These are phyloP conservation scores for Akanthomyces uredinophilus DNA, from an alignment of 2,329 filamentous ascomycete genomes.

Conservation along the genomic window DNA sequence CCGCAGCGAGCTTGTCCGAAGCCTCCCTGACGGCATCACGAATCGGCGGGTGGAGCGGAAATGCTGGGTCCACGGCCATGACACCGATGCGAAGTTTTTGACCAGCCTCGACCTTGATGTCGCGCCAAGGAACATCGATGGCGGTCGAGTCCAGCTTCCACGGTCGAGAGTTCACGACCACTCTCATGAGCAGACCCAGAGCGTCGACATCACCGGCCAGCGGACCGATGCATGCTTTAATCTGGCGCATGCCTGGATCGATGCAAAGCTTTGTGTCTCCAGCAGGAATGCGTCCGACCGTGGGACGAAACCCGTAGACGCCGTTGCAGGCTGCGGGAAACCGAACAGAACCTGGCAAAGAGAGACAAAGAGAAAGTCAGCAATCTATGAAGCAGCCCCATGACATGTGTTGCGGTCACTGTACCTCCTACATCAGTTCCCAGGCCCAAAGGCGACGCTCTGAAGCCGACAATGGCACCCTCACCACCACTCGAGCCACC, in stretches of 20 bases:
- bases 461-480: slow-evolving; percentile 51
- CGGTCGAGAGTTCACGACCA: slow-evolving; percentile 33
- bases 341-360: slow-evolving; percentile 48
- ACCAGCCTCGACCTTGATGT: slow-evolving; percentile 16
- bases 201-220: slow-evolving; percentile 37
- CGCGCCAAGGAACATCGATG: slow-evolving; percentile 42
- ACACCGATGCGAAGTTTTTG: slow-evolving; percentile 42
- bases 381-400: neutral
- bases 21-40: slow-evolving; percentile 39
- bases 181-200: slow-evolving; percentile 35
- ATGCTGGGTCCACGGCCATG: slow-evolving; percentile 39
- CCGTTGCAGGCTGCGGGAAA: slow-evolving; percentile 49
- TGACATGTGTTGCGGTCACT: neutral
- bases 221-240: slow-evolving; percentile 38
- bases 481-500: slow-evolving; percentile 61
- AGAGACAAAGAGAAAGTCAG: neutral
- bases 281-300: slow-evolving; percentile 50
- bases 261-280: slow-evolving; percentile 14
- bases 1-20: slow-evolving; percentile 30
- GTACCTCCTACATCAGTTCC: slow-evolving; percentile 49
- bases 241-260: slow-evolving; percentile 19
- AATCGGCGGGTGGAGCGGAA: slow-evolving; percentile 47
- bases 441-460: slow-evolving; percentile 51
- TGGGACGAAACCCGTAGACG: slow-evolving; percentile 51
- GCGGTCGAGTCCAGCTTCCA: slow-evolving; percentile 41